A percentile compares a stretch with the other conserved stretches of the same genome.
These are phyloP conservation scores for Mycosphaerella arachidis DNA, from an alignment of 2,329 filamentous ascomycete species.

Conservation along the genomic window DNA sequence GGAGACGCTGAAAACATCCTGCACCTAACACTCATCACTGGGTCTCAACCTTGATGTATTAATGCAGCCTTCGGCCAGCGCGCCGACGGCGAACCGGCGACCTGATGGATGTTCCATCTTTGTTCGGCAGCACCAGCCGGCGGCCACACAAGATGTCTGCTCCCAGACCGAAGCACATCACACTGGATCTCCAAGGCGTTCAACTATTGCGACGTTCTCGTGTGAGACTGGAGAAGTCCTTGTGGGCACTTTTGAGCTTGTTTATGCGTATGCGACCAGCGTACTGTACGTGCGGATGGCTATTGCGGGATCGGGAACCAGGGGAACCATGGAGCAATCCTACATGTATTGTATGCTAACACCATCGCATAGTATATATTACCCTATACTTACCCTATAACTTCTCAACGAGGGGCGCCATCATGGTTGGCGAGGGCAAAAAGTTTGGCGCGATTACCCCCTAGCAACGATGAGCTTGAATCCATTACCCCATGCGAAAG, in stretches of 20 bases:
- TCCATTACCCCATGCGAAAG: not conserved
- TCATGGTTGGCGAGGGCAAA: not conserved
- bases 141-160: not conserved
- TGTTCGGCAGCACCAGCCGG: not conserved
- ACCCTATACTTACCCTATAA: constrained; percentile 5
- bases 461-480: not conserved
- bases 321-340: not conserved
- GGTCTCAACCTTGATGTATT: not conserved
- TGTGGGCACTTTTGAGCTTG: not conserved
- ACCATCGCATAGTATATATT: not conserved
- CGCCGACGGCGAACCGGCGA: not conserved
- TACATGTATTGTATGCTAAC: not conserved
- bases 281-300: not conserved
- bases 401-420: not conserved
- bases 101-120: not conserved
- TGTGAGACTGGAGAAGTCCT: not conserved
- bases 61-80: not conserved
- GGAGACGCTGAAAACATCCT: not conserved
- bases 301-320: not conserved
- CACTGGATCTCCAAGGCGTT: not conserved
- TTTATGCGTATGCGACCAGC: not conserved
- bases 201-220: not conserved
- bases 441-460: constrained; percentile 3
- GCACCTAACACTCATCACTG: not conserved
- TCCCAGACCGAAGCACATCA: not conserved